phyloP scores from a whole-genome alignment of 116 monocot genomes.

The Cymodocea nodosa region DNA sequence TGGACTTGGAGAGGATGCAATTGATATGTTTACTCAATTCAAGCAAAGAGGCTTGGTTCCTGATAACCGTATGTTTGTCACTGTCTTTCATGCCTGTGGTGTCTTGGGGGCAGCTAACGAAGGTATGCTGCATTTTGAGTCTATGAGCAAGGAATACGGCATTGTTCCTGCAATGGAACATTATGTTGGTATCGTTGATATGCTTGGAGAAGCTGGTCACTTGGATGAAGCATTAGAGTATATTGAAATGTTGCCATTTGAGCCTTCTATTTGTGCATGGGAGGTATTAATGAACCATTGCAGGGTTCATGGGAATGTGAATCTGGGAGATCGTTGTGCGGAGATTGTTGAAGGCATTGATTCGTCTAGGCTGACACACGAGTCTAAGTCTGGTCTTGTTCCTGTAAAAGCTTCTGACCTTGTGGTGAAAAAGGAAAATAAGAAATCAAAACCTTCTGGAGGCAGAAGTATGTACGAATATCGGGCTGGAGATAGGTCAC shows the following conservation, averaged over 20 bases:
- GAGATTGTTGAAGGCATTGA: constrained; percentile 51
- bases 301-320: constrained; percentile 51
- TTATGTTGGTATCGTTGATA: constrained; percentile 50
- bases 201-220: constrained; percentile 73
- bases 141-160: constrained; percentile 55
- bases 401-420: constrained; percentile 36
- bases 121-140: constrained; percentile 79
- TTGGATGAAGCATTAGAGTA: constrained; percentile 82
- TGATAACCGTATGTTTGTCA: constrained; percentile 40
- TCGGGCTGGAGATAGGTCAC: constrained; percentile 62
- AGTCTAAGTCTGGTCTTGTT: constrained; percentile 52
- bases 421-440: constrained; percentile 40
- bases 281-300: constrained; percentile 73
- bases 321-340: constrained; percentile 67
- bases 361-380: constrained; percentile 41
- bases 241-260: constrained; percentile 54
- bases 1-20: constrained; percentile 70
- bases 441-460: constrained; percentile 21
- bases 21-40: constrained; percentile 57
- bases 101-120: constrained; percentile 69
- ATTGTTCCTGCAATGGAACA: constrained; percentile 57
- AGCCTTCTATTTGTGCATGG: constrained; percentile 69
- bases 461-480: constrained; percentile 53
- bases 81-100: constrained; percentile 55
- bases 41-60: constrained; percentile 48